A percentile compares a stretch with the other conserved stretches of the same genome.
Conservation (phyloP, 192 early-diverging fungal genomes). For the Umbelopsis ramanniana region DNA sequence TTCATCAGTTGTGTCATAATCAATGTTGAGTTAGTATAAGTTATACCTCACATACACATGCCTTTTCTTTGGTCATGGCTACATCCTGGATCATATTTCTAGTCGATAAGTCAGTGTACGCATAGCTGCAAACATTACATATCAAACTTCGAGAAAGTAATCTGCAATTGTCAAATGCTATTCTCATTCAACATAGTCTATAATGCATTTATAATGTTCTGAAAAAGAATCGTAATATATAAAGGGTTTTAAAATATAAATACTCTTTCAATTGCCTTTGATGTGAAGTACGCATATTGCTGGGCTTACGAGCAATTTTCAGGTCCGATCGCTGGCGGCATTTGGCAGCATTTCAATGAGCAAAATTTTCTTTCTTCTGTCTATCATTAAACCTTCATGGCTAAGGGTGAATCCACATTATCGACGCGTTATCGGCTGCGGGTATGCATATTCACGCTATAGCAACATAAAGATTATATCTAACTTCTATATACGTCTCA, state of each 20-base stretch:
- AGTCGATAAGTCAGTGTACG: too few relatives aligned
- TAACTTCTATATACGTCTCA: not conserved
- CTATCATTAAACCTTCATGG: not conserved
- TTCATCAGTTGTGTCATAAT: constrained; percentile 34
- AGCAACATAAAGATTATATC: not conserved
- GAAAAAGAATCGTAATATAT: too few relatives aligned
- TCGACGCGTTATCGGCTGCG: constrained; percentile 12
- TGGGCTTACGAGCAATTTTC: not conserved
- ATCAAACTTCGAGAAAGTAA: too few relatives aligned
- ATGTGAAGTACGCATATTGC: too few relatives aligned
- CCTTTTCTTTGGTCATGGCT: not conserved
- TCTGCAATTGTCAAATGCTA: too few relatives aligned
- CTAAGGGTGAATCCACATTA: constrained; percentile 11
- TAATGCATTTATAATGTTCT: too few relatives aligned
- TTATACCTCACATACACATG: not conserved
- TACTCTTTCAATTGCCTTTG: too few relatives aligned
- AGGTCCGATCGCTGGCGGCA: not conserved
- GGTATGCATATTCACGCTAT: not conserved
- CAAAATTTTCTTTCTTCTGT: not conserved
- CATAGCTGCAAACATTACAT: too few relatives aligned
- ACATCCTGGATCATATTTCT: not conserved
- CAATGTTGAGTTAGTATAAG: constrained; percentile 25
- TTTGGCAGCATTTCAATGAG: too few relatives aligned
- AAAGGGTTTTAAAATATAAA: too few relatives aligned
- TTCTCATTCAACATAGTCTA: too few relatives aligned